Conservation (phyloP, 2,329 filamentous ascomycete species). For the Neofusicoccum cordaticola region DNA sequence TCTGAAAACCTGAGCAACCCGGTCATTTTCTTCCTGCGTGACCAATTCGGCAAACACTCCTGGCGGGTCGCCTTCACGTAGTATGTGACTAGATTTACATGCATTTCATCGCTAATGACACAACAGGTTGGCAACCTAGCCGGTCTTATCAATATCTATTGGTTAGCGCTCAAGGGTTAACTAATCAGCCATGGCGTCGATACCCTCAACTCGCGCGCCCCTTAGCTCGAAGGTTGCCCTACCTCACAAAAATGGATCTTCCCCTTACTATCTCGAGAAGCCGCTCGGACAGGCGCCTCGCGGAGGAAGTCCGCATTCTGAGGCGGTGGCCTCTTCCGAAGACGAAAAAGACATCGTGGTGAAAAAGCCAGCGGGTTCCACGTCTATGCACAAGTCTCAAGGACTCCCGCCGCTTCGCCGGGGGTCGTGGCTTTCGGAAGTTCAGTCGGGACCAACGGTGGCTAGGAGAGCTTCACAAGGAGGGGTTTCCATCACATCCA, state of each 20-base stretch:
- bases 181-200: conserved; percentile 4
- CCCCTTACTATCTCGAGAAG: conserved; percentile 10
- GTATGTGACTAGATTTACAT: not conserved
- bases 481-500: conserved; percentile 66
- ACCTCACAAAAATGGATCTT: conserved; percentile 8
- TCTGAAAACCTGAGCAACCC: not conserved
- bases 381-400: conserved; percentile 39
- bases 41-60: not conserved
- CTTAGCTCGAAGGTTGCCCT: not conserved
- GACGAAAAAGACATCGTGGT: conserved; percentile 68
- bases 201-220: conserved; percentile 9
- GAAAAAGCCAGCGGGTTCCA: not conserved
- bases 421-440: conserved; percentile 80
- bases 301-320: conserved; percentile 75
- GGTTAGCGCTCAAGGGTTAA: not conserved
- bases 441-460: conserved; percentile 49
- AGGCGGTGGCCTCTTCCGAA: conserved; percentile 89
- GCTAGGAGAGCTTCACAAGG: conserved; percentile 72
- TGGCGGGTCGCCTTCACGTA: not conserved
- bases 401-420: conserved; percentile 48
- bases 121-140: not conserved
- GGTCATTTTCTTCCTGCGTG: not conserved
- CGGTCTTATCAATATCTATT: not conserved
- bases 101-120: not conserved
- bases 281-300: conserved; percentile 8